Evolutionary conservation across 1,139 yeast genomes (phyloP), one percentile per base, ranked within the genome.

Genomic region (Sugiyamaella xylanicola): DNA sequence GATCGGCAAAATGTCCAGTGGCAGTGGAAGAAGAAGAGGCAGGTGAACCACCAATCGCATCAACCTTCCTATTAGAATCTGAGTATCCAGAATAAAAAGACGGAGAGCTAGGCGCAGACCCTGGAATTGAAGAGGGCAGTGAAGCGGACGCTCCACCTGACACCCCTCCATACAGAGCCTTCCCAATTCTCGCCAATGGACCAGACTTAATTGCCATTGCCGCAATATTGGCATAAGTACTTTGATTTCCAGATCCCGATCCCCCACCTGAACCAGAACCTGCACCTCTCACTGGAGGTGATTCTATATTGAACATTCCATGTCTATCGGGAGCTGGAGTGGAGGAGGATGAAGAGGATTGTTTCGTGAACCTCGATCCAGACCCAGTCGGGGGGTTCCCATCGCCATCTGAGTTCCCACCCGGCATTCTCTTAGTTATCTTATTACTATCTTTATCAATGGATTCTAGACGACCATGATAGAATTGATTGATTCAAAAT

Each of bases 181-280:
- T 68, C 19, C 72, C 72, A 19, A 69, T 61, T 47, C 72, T 59
- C 9, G 71, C 72, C 22, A 69, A 56, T 1, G 70, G 65, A 2
- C 66, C 66, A 1, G 67, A 59, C 46, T 65, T 64, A 39, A 62
- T 60, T 0, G 68, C 67, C 8, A 65, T 56, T 1, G 66, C 64
- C 5, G 67, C 68, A 7, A 65, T 56, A 45, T 61, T 63, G 32
- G 67, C 64, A 42, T 63, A 63, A 2, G 52, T 19, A 11, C 20
- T 36, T 15, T 36, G 37, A 21, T 13, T 36, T 32, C 40, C 48
- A 4, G 48, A 45, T 11, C 40, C 39, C 3, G 40, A 19, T 21
- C 37, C 37, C 13, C 15, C 8, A 4, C 37, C 37, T n/a, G 37
- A 11, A 11, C 32, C 32, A 7, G 32, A 25, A 25, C 32, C 32